Conservation (phyloP, 106 monocot species). For the Acanthochlamys bracteata region DNA sequence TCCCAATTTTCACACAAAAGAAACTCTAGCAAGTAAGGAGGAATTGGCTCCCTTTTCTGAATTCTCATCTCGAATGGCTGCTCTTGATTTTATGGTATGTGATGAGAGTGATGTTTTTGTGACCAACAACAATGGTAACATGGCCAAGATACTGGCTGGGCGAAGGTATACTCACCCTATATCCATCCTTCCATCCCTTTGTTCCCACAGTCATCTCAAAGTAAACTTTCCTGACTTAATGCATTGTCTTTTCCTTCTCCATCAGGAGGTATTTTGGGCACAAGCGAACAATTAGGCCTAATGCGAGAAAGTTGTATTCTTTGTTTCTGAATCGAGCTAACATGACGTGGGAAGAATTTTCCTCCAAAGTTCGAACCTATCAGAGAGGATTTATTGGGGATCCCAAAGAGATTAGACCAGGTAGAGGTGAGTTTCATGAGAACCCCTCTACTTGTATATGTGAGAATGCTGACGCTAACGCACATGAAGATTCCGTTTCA, state of each 20-base stretch:
- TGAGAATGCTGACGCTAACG: slow-evolving; percentile 15
- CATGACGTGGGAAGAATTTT: slow-evolving; percentile 84
- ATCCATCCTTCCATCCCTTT: not conserved
- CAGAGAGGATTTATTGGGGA: slow-evolving; percentile 97
- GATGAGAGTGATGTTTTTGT: slow-evolving; percentile 87
- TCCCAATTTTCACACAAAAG: slow-evolving; percentile 78
- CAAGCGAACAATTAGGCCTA: slow-evolving; percentile 89
- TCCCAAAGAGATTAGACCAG: slow-evolving; percentile 78
- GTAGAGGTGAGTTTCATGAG: slow-evolving; percentile 95
- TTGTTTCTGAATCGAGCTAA: slow-evolving; percentile 59
- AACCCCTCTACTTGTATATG: slow-evolving; percentile 73
- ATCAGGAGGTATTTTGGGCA: slow-evolving; percentile 88
- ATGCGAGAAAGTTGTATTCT: slow-evolving; percentile 78
- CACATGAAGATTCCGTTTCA: not conserved
- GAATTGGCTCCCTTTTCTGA: slow-evolving; percentile 55
- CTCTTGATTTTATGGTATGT: slow-evolving; percentile 82
- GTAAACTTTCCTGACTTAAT: not conserved
- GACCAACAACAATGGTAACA: slow-evolving; percentile 92
- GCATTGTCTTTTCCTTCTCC: not conserved
- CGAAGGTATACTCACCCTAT: slow-evolving; percentile 38
- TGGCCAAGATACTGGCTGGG: slow-evolving; percentile 86
- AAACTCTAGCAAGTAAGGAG: slow-evolving; percentile 56
- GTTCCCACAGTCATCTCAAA: not conserved
- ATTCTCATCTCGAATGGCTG: slow-evolving; percentile 93
- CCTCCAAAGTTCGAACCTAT: slow-evolving; percentile 42